Conservation (phyloP, 2,329 filamentous ascomycete species). For the Cucurbitaria berberidis region DNA sequence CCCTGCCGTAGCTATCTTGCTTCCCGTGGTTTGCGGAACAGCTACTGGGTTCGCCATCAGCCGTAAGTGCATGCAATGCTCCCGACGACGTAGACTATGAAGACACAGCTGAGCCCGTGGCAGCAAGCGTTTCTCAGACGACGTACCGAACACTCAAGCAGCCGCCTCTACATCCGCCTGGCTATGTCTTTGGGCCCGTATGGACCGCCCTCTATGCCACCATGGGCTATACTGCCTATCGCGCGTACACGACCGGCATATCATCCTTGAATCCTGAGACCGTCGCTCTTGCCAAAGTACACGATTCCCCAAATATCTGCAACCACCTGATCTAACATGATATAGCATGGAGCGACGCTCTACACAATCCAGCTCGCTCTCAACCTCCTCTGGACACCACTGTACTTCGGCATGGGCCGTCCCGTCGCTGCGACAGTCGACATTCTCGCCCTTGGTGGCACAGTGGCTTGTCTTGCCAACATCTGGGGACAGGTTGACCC, state of each 20-base stretch:
- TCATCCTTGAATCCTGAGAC: constrained; percentile 58
- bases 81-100: neutral
- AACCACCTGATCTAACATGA: constrained; percentile 4
- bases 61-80: constrained; percentile 57
- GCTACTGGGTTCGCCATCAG: constrained; percentile 73
- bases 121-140: constrained; percentile 53
- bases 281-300: constrained; percentile 64
- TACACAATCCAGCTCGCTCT: constrained; percentile 86
- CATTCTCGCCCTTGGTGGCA: constrained; percentile 74
- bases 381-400: constrained; percentile 88
- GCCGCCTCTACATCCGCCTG: constrained; percentile 62
- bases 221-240: constrained; percentile 90
- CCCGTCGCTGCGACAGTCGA: constrained; percentile 78
- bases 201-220: constrained; percentile 66
- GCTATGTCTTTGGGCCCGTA: constrained; percentile 64
- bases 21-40: constrained; percentile 76
- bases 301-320: neutral
- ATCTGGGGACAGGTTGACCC: constrained; percentile 77
- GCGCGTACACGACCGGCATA: constrained; percentile 70
- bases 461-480: constrained; percentile 72
- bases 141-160: constrained; percentile 72
- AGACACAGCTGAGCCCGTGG: neutral
- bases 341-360: constrained; percentile 70
- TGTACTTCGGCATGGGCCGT: constrained; percentile 82
- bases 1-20: constrained; percentile 73